phyloP scores from a whole-genome alignment of 176 grass and related monocot genomes.

The Oryza meridionalis region DNA sequence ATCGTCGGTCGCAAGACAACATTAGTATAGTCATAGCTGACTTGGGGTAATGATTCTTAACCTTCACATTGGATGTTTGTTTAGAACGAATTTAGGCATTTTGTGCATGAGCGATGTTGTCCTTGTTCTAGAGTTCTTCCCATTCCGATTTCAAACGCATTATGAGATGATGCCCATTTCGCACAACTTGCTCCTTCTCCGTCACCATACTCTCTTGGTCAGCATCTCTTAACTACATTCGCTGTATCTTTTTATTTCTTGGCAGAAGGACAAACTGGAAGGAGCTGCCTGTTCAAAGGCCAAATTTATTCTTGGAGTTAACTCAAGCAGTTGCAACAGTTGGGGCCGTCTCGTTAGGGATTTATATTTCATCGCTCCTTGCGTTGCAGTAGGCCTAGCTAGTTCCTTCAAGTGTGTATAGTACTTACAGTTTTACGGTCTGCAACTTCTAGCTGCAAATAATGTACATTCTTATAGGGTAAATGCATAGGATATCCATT shows the following conservation, averaged over 20 bases:
- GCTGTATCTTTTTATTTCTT: constrained; percentile 3
- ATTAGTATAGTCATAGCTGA: constrained; percentile 94
- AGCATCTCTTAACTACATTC: constrained; percentile 25
- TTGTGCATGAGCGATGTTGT: constrained; percentile 7
- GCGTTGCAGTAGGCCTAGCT: constrained; percentile 48
- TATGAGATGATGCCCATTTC: constrained; percentile 3
- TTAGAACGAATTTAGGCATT: constrained; percentile 7
- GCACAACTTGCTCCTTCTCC: background rate
- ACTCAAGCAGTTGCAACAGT: constrained; percentile 86
- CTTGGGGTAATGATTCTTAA: constrained; percentile 70
- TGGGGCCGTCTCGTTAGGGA: constrained; percentile 75
- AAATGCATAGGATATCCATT: constrained; percentile 22
- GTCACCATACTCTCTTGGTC: background rate
- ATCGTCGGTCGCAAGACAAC: constrained; percentile 80
- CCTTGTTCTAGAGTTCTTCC: background rate
- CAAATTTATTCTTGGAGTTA: constrained; percentile 78
- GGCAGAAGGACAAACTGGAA: constrained; percentile 92
- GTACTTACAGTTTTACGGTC: constrained; percentile 11
- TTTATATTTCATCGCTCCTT: constrained; percentile 83
- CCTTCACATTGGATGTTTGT: constrained; percentile 30
- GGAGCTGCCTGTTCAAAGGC: constrained; percentile 63
- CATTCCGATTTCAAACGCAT: background rate
- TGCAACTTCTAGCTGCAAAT: constrained; percentile 35
- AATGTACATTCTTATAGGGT: constrained; percentile 47
- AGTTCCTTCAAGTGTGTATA: constrained; percentile 29